Conservation (phyloP, 129 eudicot species). For the Calendula officinalis region DNA sequence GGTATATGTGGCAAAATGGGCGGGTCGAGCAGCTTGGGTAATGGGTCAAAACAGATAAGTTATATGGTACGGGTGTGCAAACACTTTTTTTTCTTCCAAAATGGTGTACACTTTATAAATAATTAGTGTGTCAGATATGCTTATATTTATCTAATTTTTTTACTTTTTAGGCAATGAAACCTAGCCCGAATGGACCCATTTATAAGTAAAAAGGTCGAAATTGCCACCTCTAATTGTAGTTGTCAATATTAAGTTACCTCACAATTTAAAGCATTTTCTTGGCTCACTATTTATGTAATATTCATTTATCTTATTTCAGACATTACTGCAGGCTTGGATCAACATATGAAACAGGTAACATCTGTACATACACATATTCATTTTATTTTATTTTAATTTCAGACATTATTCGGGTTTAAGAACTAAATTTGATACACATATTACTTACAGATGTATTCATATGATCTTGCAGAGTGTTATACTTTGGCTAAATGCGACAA, state of each 20-base stretch:
- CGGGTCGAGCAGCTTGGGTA: too few species aligned
- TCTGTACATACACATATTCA: neutral
- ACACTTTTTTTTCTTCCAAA: too few species aligned
- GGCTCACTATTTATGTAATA: neutral
- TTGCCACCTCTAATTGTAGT: neutral
- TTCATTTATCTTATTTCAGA: conserved; percentile 40
- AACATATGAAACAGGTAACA: conserved; percentile 58
- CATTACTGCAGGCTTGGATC: conserved; percentile 89
- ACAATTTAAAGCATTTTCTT: conserved; percentile 15
- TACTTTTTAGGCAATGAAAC: too few species aligned
- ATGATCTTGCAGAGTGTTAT: conserved; percentile 64
- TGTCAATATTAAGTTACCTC: conserved; percentile 6
- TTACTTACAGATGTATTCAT: neutral
- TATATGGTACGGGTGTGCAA: too few species aligned
- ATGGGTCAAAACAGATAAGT: too few species aligned
- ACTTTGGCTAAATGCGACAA: conserved; percentile 60
- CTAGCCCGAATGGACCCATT: too few species aligned
- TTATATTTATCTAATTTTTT: too few species aligned
- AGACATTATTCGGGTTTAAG: neutral
- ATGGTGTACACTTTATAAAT: too few species aligned
- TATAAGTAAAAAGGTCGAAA: too few species aligned
- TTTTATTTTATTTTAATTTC: neutral
- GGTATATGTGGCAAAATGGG: neutral
- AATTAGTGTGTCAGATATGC: too few species aligned
- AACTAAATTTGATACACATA: neutral